These are phyloP conservation scores for Phylloporus arenicola DNA, from an alignment of 768 basidiomycete genomes.

Conservation along the genomic window DNA sequence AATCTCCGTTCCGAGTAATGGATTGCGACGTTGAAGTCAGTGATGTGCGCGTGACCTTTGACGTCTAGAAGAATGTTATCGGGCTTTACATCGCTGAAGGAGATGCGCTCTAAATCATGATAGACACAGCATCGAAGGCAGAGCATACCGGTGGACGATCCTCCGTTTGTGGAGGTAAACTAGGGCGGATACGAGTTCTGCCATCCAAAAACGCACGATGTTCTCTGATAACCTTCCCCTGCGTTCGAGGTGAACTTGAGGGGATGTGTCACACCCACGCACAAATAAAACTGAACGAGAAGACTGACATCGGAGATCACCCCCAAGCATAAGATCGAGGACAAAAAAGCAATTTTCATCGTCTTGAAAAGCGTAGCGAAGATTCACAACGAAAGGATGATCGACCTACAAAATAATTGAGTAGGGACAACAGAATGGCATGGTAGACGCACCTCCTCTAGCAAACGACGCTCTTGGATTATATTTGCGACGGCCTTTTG, in stretches of 20 bases:
- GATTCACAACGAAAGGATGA: slow-evolving; percentile 83
- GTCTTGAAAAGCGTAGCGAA: slow-evolving; percentile 96
- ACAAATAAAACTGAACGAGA: not conserved
- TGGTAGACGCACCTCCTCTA: slow-evolving; percentile 72
- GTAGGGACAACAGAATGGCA: slow-evolving; percentile 6
- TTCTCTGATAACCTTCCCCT: slow-evolving; percentile 61
- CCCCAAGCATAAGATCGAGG: slow-evolving; percentile 92
- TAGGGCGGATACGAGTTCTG: slow-evolving; percentile 79
- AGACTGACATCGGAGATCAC: slow-evolving; percentile 81
- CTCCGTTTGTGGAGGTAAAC: slow-evolving; percentile 87
- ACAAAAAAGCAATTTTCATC: slow-evolving; percentile 98
- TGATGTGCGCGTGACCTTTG: slow-evolving; percentile 92
- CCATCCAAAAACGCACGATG: slow-evolving; percentile 80
- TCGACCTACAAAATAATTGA: slow-evolving; percentile 52
- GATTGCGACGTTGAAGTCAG: slow-evolving; percentile 98
- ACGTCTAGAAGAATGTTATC: slow-evolving; percentile 95
- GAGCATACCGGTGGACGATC: slow-evolving; percentile 86
- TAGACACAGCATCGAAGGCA: not conserved
- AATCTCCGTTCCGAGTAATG: slow-evolving; percentile 88
- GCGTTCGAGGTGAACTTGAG: slow-evolving; percentile 78
- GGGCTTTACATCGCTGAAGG: slow-evolving; percentile 83
- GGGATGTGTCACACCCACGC: slow-evolving; percentile 2
- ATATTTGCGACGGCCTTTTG: slow-evolving; percentile 90
- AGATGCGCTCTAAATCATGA: slow-evolving; percentile 7
- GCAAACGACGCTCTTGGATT: slow-evolving; percentile 86